Conservation (phyloP, 2,329 filamentous ascomycete species). For the Talaromyces sp. region DNA sequence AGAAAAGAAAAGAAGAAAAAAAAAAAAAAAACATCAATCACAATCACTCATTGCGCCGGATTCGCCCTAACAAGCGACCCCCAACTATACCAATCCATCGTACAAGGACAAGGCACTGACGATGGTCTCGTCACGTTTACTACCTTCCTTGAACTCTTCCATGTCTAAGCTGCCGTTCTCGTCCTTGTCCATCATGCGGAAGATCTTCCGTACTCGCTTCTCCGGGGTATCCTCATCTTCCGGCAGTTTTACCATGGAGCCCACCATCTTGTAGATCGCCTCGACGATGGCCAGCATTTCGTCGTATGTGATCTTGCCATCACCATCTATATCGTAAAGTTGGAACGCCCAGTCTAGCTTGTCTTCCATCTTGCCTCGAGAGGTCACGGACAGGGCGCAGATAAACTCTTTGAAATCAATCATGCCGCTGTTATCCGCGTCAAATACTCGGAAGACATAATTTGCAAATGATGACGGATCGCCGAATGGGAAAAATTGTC, state of each 20-base stretch:
- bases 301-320: conserved; percentile 98
- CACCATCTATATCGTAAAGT: conserved; percentile 97
- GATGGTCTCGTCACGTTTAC: conserved; percentile 98
- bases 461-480: conserved; percentile 97
- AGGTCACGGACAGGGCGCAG: conserved; percentile 94
- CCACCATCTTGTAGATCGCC: conserved; percentile 97
- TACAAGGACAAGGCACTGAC: conserved; percentile 96
- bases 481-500: conserved; percentile 98
- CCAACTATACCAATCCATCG: conserved; percentile 81
- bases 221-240: conserved; percentile 99
- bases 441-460: conserved; percentile 99
- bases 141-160: conserved; percentile 98
- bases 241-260: conserved; percentile 97
- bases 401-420: conserved; percentile 99
- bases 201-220: conserved; percentile 97
- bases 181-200: conserved; percentile 99
- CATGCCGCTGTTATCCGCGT: conserved; percentile 93
- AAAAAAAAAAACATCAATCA: not conserved
- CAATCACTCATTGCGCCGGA: conserved; percentile 23
- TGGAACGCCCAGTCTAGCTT: conserved; percentile 99
- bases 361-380: conserved; percentile 97
- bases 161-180: conserved; percentile 97
- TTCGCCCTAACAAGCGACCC: conserved; percentile 16
- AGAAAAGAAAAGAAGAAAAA: not conserved
- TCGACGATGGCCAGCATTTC: conserved; percentile 99